Conservation (phyloP, 768 basidiomycete species). For the Lentinus brumalis region DNA sequence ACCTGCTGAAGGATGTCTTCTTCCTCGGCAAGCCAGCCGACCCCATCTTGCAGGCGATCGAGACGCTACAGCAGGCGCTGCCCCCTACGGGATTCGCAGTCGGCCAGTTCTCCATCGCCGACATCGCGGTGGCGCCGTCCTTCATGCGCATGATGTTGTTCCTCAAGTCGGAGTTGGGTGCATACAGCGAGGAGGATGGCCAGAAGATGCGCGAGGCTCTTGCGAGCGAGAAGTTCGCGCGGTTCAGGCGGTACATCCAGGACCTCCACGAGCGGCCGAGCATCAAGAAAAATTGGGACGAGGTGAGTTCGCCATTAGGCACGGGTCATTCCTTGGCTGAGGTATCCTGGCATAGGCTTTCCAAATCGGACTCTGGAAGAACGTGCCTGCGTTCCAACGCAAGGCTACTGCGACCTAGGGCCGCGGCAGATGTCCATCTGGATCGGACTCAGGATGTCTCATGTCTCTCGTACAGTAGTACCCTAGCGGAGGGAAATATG, state of each 20-base stretch:
- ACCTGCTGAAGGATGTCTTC: conserved; percentile 39
- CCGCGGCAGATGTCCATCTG: background rate
- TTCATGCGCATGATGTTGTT: conserved; percentile 48
- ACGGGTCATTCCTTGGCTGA: background rate
- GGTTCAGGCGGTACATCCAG: conserved; percentile 48
- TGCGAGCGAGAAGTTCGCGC: conserved; percentile 46
- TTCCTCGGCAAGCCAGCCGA: conserved; percentile 46
- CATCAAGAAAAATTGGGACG: conserved; percentile 53
- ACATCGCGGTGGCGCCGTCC: conserved; percentile 63
- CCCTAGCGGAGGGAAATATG: too few species aligned
- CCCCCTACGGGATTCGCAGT: conserved; percentile 47
- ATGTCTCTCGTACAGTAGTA: too few species aligned
- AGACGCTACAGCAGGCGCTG: conserved; percentile 50
- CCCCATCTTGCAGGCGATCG: conserved; percentile 42
- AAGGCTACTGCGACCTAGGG: background rate
- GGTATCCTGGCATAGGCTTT: background rate
- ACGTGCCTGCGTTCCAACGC: conserved; percentile 4
- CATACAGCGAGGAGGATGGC: conserved; percentile 51
- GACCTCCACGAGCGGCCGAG: conserved; percentile 53
- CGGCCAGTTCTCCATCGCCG: conserved; percentile 57
- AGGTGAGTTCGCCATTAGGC: conserved; percentile 37
- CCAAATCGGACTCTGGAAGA: conserved; percentile 8
- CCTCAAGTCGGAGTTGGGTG: conserved; percentile 52
- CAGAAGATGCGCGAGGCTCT: conserved; percentile 44
- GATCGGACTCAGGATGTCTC: too few species aligned